phyloP scores from a whole-genome alignment of 2,329 filamentous ascomycete genomes.

The Colletotrichum salicis region DNA sequence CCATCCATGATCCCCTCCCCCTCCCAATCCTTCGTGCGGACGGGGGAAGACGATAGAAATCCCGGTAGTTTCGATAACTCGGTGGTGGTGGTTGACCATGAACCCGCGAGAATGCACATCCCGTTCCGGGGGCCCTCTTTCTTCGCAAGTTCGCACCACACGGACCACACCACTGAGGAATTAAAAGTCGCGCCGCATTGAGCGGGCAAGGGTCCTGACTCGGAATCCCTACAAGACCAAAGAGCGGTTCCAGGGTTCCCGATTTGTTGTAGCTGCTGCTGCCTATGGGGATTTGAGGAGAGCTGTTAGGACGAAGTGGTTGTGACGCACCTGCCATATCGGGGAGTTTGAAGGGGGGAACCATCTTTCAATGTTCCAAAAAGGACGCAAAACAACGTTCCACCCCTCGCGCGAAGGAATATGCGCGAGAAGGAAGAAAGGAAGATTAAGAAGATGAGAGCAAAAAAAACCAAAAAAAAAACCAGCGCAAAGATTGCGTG shows the following conservation, averaged over 20 bases:
- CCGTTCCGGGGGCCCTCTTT: background rate
- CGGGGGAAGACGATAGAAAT: slow-evolving; percentile 6
- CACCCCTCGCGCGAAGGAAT: background rate
- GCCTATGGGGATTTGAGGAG: background rate
- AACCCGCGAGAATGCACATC: background rate
- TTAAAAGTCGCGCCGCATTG: slow-evolving; percentile 21
- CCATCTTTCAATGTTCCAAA: background rate
- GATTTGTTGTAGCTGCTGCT: background rate
- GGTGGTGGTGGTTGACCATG: background rate
- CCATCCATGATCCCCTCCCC: background rate
- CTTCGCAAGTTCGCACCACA: background rate
- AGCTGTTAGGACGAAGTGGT: background rate
- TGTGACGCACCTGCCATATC: slow-evolving; percentile 24
- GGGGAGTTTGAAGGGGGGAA: background rate
- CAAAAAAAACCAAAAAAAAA: slow-evolving; percentile 6
- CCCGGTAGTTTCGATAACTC: background rate
- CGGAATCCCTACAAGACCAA: slow-evolving; percentile 4
- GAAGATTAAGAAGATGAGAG: background rate
- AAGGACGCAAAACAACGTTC: background rate
- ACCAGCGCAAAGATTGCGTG: slow-evolving; percentile 15
- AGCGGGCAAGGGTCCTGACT: slow-evolving; percentile 30
- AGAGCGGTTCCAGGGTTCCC: background rate
- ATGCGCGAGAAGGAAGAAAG: background rate
- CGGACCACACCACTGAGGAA: background rate
- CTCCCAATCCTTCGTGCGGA: background rate